Base-by-base conservation (phyloP, 305 asterid genomes). In the Fraxinus latifolia region DNA sequence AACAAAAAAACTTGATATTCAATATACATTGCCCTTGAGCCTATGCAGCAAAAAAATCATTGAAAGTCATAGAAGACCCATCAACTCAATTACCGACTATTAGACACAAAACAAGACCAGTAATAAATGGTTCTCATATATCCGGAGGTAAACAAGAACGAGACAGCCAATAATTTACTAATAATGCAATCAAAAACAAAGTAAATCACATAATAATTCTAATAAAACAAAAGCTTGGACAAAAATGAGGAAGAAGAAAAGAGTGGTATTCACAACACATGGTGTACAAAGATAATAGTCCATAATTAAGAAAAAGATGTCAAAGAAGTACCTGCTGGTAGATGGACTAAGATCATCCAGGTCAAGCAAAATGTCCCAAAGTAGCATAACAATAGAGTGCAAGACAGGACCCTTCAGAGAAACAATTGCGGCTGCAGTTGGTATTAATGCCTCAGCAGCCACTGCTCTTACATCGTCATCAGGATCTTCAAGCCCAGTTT, bases 381-480 rank as follows among this genome's bases (percentile, higher is more conserved):
- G 95, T 79, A 96, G 90, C 97, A 96, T 94, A 83, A 96, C 89
- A 76, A 96, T 92, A 71, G 97, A 87, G 86, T 93, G 94, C 95
- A 96, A 90, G 33, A 89, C 82, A 83, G 94, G 88, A 80, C 96
- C 92, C 78, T 89, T 91, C 47, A 93, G 90, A 81, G 96, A 91
- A 86, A 93, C 97, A 84, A 96, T 89, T 85, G 98, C 89, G 62
- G 91, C 85, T 55, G 98, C 94, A 85, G 98, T 85, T 78, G 99
- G 99, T 82, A 96, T 87, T 79, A 96, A 82, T 81, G 98, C 95
- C 88, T 96, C 99, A 23, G 99, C 99, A 79, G 99, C 98, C 83
- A 96, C 99, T 68, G 98, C 99, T 89, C 99, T 93, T 67, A 96
- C 99, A 83, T 96, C 99, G 89, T 96, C 99, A 86, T 96, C 99